Evolutionary conservation across 148 eudicot species (phyloP).

Genomic region (Heliamphora exappendiculata): DNA sequence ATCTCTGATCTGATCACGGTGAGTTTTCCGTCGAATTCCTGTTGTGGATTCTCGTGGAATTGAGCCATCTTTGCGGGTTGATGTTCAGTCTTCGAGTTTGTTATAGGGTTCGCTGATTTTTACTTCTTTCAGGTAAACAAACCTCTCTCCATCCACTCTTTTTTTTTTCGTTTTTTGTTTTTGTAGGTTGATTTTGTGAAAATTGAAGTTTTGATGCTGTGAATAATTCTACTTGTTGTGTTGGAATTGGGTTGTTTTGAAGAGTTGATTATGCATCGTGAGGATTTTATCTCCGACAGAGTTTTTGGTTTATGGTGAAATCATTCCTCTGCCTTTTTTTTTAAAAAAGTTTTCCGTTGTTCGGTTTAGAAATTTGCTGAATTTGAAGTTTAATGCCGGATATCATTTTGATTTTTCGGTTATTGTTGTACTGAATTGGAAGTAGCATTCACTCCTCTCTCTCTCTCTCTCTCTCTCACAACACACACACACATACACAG

Average conservation of each 20-base stretch:
- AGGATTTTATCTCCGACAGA: not conserved
- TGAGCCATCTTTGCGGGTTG: not conserved
- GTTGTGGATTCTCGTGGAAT: not conserved
- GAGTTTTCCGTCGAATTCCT: conserved; percentile 2
- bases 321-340: not conserved
- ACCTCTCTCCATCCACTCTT: not conserved
- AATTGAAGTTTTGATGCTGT: not conserved
- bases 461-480: not conserved
- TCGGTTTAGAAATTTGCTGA: not conserved
- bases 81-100: not conserved
- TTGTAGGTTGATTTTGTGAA: not conserved
- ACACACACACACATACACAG: too few species aligned
- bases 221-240: not conserved
- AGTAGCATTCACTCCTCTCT: not conserved
- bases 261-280: not conserved
- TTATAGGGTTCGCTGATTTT: conserved; percentile 13
- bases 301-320: not conserved
- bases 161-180: not conserved
- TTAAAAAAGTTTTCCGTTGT: not conserved
- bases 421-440: not conserved
- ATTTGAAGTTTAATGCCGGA: not conserved
- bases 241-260: not conserved
- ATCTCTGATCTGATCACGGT: not conserved
- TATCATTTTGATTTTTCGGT: not conserved
- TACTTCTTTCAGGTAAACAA: conserved; percentile 3